Evolutionary conservation across 352 stramenopile genomes (phyloP).

Genomic region (Pythium plurisporium): DNA sequence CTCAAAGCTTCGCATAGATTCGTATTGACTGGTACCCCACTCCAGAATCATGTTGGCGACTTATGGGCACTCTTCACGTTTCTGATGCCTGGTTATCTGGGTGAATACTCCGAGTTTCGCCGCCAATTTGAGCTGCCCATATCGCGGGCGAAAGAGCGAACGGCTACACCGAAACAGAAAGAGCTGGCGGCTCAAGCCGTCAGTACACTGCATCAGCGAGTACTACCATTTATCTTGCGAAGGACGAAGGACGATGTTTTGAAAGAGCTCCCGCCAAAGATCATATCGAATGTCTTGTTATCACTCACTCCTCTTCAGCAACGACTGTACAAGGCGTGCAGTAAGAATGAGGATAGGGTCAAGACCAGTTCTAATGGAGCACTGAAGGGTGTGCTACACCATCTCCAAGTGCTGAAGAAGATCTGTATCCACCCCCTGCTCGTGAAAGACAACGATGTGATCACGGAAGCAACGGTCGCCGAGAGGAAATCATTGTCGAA

Average conservation of each 20-base stretch:
- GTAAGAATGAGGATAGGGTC: neutral
- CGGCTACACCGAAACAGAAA: slow-evolving; percentile 74
- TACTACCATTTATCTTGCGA: slow-evolving; percentile 97
- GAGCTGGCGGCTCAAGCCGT: slow-evolving; percentile 82
- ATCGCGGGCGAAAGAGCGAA: slow-evolving; percentile 41
- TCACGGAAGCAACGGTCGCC: slow-evolving; percentile 15
- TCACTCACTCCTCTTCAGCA: slow-evolving; percentile 86
- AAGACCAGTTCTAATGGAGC: neutral
- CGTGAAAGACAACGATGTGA: slow-evolving; percentile 32
- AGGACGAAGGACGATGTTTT: slow-evolving; percentile 96
- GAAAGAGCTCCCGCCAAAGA: slow-evolving; percentile 96
- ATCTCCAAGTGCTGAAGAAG: slow-evolving; percentile 83
- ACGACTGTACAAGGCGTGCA: slow-evolving; percentile 66
- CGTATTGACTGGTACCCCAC: slow-evolving; percentile 94
- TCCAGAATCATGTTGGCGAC: slow-evolving; percentile 97
- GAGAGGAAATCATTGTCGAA: slow-evolving; percentile 28
- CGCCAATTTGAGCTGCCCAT: slow-evolving; percentile 65
- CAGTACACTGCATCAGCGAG: slow-evolving; percentile 91
- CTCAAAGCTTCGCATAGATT: slow-evolving; percentile 88
- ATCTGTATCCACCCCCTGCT: slow-evolving; percentile 95
- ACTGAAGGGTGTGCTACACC: slow-evolving; percentile 40
- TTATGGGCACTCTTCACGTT: slow-evolving; percentile 98
- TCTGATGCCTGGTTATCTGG: slow-evolving; percentile 97
- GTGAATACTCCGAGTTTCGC: slow-evolving; percentile 70
- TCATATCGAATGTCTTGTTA: slow-evolving; percentile 92